Evolutionary conservation across 352 stramenopile genomes (phyloP).

Genomic region (Thalassiosira hispida): DNA sequence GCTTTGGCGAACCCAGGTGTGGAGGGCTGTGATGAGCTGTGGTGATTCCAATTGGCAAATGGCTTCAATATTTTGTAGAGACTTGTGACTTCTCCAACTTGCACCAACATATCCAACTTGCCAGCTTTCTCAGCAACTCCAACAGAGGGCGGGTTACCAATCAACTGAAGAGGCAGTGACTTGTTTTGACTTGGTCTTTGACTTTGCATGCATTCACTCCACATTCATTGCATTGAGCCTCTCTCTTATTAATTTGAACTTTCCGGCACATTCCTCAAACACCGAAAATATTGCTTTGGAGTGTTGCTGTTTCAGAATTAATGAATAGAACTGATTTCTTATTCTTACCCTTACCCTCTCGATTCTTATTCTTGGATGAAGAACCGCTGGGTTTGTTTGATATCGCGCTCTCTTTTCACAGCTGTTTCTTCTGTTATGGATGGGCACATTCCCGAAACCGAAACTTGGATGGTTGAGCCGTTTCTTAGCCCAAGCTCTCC

Average conservation of each 20-base stretch:
- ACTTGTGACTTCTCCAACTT: neutral
- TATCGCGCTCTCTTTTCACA: neutral
- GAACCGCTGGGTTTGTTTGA: neutral
- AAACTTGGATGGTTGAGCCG: neutral
- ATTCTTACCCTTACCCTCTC: neutral
- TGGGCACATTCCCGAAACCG: neutral
- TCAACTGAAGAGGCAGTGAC: no score
- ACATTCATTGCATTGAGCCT: neutral
- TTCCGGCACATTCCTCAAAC: neutral
- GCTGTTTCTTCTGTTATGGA: neutral
- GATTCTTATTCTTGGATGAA: neutral
- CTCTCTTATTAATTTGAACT: slow-evolving; percentile 8
- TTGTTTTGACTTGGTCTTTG: neutral
- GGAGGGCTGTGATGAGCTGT: neutral
- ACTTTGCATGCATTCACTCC: neutral
- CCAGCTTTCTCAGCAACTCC: neutral
- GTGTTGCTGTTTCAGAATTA: slow-evolving; percentile 4
- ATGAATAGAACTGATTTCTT: neutral
- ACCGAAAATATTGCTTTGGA: neutral
- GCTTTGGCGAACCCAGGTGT: neutral
- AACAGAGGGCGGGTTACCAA: neutral
- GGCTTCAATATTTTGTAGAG: neutral
- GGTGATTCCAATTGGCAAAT: neutral
- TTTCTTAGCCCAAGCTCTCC: neutral
- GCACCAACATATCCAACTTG: neutral